A percentile compares a stretch with the other conserved stretches of the same genome.
These are phyloP conservation scores for Deinandra increscens DNA, from an alignment of 129 eudicot species.

Conservation along the genomic window DNA sequence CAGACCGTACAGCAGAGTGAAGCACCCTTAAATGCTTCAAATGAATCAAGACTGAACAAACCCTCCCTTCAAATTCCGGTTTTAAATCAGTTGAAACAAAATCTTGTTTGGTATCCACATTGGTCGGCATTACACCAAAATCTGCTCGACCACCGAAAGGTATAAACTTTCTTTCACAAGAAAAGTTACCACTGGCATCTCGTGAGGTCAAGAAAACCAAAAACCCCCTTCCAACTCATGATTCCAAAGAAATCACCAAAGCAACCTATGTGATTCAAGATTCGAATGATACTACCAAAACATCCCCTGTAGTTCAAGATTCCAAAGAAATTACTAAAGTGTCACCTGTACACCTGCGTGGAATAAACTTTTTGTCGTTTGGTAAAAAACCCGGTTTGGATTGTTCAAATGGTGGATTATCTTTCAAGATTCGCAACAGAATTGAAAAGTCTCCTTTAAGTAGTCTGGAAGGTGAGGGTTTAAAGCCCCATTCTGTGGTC, in stretches of 20 bases:
- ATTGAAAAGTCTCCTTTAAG: conserved; percentile 36
- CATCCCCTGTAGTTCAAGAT: conserved; percentile 18
- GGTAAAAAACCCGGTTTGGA: conserved; percentile 38
- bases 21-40: conserved; percentile 7
- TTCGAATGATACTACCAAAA: too few species aligned
- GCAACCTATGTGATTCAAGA: too few species aligned
- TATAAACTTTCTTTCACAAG: conserved; percentile 44
- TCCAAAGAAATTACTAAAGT: conserved; percentile 21
- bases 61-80: conserved; percentile 27
- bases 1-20: conserved; percentile 33
- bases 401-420: conserved; percentile 17
- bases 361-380: conserved; percentile 56
- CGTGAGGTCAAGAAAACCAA: conserved; percentile 26
- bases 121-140: conserved; percentile 23
- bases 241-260: conserved; percentile 18
- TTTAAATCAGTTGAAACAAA: conserved; percentile 32
- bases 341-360: conserved; percentile 44
- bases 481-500: conserved; percentile 23
- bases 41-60: conserved; percentile 26
- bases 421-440: conserved; percentile 18
- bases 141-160: conserved; percentile 54
- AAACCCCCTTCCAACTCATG: conserved; percentile 15
- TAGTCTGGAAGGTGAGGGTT: conserved; percentile 6
- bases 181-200: conserved; percentile 19
- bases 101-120: conserved; percentile 16